phyloP scores from a whole-genome alignment of 495 filamentous ascomycete species.

The Xylaria cubensis region DNA sequence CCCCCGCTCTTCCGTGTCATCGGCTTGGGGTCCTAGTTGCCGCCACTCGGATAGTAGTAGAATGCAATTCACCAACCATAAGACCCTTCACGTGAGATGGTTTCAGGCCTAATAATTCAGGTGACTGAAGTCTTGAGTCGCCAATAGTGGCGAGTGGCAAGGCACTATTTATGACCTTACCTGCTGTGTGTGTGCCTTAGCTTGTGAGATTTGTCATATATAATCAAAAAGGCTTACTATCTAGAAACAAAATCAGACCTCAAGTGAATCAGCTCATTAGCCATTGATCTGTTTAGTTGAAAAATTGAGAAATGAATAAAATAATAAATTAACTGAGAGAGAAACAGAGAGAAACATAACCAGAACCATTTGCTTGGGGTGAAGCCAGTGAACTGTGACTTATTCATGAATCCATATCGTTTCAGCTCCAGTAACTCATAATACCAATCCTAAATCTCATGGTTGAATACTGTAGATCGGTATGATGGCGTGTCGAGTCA shows the following conservation, averaged over 20 bases:
- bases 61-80: constrained; percentile 1
- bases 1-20: background rate
- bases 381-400: background rate
- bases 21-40: background rate
- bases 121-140: background rate
- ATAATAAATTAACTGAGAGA: too few species aligned
- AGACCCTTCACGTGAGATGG: background rate
- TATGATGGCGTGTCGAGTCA: background rate
- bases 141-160: constrained; percentile 10
- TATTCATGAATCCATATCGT: too few species aligned
- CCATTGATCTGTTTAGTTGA: background rate
- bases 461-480: background rate
- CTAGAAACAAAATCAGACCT: background rate
- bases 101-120: constrained; percentile 7
- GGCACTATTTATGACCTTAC: constrained; percentile 2
- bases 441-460: background rate
- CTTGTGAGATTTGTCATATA: constrained; percentile 4
- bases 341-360: too few species aligned
- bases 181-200: background rate
- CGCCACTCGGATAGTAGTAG: constrained; percentile 9
- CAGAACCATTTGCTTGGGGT: background rate
- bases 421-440: background rate
- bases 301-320: background rate
- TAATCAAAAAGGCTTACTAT: background rate
- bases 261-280: background rate